Evolutionary conservation across 163 green algal genomes (phyloP).

Genomic region (Scenedesmus sp.): DNA sequence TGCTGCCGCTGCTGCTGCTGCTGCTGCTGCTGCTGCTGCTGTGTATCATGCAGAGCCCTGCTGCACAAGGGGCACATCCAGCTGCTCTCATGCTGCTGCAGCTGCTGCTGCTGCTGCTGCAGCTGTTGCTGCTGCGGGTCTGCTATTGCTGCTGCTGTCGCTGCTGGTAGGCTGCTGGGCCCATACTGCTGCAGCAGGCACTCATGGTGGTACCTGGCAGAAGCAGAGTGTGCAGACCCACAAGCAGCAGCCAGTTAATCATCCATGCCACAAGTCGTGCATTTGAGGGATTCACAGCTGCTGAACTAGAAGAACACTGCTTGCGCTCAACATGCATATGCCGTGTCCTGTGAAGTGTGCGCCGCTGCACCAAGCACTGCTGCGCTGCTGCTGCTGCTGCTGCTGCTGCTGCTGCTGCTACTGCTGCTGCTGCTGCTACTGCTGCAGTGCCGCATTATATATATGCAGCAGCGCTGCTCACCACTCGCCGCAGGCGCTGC

Average conservation of each 20-base stretch:
- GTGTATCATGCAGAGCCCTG: neutral
- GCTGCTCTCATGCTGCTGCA: neutral
- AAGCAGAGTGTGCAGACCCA: too few species aligned
- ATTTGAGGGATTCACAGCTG: too few species aligned
- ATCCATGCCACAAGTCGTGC: too few species aligned
- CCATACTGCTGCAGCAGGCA: conserved; percentile 38
- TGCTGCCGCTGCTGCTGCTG: neutral
- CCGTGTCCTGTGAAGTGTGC: too few species aligned
- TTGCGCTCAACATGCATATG: too few species aligned
- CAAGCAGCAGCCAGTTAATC: too few species aligned
- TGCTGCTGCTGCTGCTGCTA: neutral
- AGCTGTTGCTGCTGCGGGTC: neutral
- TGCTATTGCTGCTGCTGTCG: neutral
- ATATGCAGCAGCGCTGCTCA: conserved; percentile 42
- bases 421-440: neutral
- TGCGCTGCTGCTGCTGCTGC: neutral
- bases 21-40: neutral
- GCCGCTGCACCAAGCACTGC: too few species aligned
- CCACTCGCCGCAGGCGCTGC: conserved; percentile 81
- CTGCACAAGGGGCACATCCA: neutral
- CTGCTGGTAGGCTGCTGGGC: neutral
- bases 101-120: neutral
- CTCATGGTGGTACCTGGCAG: conserved; percentile 61
- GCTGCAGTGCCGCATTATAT: neutral
- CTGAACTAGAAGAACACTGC: too few species aligned